Percentiles rank a stretch among this genome's conserved stretches.
Conservation (phyloP, 78 protist species). For the Blattamonas nauphoetae region DNA sequence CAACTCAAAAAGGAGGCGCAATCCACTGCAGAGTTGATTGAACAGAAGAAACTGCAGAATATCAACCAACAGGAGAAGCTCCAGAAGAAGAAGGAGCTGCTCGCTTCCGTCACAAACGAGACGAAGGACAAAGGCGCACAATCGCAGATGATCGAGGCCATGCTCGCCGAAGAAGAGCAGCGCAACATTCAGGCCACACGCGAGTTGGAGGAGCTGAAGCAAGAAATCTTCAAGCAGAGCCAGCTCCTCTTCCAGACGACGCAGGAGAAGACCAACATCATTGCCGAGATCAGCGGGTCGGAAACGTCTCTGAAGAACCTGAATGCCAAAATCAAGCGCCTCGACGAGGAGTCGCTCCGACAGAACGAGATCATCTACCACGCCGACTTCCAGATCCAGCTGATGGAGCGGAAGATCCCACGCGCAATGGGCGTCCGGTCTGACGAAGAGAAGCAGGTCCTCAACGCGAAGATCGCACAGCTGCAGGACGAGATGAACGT, state of each 20-base stretch:
- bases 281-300: conserved; percentile 51
- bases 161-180: not conserved
- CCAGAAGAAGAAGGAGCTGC: not conserved
- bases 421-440: conserved; percentile 45
- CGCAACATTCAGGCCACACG: conserved; percentile 13
- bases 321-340: conserved; percentile 24
- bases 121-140: not conserved
- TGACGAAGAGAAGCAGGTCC: conserved; percentile 39
- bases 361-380: conserved; percentile 67
- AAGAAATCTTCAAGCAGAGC: conserved; percentile 25
- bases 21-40: not conserved
- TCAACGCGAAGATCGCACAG: conserved; percentile 28
- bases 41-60: not conserved
- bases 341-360: conserved; percentile 46
- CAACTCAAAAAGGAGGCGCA: not conserved
- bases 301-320: conserved; percentile 41
- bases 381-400: conserved; percentile 62
- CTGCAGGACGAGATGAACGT: conserved; percentile 33
- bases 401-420: conserved; percentile 54
- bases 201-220: conserved; percentile 36
- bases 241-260: conserved; percentile 31
- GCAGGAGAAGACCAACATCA: conserved; percentile 27
- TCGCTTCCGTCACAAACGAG: not conserved
- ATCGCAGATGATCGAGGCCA: conserved; percentile 12
- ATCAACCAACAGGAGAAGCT: not conserved